Percentiles rank a stretch among this genome's conserved stretches.
Evolutionary conservation across 176 grass and related monocot species (phyloP).

Genomic region (Miscanthus lutarioriparius): DNA sequence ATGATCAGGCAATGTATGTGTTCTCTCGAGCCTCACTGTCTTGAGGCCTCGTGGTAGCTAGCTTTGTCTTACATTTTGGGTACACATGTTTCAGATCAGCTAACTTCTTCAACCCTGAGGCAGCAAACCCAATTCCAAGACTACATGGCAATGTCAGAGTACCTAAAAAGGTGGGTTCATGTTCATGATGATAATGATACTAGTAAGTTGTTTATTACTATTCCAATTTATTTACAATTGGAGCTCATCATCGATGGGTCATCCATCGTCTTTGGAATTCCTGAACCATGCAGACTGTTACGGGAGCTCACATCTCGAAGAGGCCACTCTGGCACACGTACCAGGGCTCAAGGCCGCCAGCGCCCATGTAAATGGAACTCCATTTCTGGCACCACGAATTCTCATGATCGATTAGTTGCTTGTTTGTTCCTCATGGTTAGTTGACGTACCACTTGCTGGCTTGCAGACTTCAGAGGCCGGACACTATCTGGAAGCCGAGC

Average conservation of each 20-base stretch:
- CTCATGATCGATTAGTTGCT: too few relatives aligned
- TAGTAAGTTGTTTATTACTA: neutral
- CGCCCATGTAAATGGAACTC: neutral
- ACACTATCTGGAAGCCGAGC: slow-evolving; percentile 20
- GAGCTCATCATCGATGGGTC: neutral
- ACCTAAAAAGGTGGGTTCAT: slow-evolving; percentile 28
- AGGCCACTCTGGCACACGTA: slow-evolving; percentile 46
- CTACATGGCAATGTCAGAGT: slow-evolving; percentile 21
- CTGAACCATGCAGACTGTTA: slow-evolving; percentile 7
- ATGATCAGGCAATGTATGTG: slow-evolving; percentile 24
- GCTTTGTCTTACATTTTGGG: too few relatives aligned
- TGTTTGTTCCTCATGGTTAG: too few relatives aligned
- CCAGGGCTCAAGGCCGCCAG: neutral
- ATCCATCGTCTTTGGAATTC: neutral
- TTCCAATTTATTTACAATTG: neutral
- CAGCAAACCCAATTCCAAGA: neutral
- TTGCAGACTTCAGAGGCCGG: slow-evolving; percentile 16
- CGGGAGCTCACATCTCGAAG: slow-evolving; percentile 14
- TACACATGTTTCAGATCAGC: slow-evolving; percentile 28
- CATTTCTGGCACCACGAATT: too few relatives aligned
- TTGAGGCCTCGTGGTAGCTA: too few relatives aligned
- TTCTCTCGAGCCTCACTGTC: neutral
- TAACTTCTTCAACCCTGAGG: slow-evolving; percentile 38
- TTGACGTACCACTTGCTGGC: too few relatives aligned
- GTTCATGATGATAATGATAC: too few relatives aligned